phyloP scores from a whole-genome alignment of 352 stramenopile genomes.

The Globisporangium emineosum region DNA sequence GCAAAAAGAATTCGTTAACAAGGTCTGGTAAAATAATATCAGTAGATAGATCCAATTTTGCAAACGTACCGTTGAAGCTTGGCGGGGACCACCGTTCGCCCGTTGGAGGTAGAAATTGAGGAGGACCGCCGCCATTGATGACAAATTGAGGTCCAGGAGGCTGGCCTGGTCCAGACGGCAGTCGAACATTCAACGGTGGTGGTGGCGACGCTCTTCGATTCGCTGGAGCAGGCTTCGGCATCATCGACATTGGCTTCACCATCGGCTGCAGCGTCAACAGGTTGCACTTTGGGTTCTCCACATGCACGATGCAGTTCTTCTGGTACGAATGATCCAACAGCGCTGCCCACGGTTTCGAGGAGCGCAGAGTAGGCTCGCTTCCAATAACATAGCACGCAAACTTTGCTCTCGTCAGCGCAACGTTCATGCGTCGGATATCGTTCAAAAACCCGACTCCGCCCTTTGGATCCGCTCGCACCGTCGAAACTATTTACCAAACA shows the following conservation, averaged over 20 bases:
- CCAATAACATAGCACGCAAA: slow-evolving; percentile 88
- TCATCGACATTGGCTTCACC: slow-evolving; percentile 28
- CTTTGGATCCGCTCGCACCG: slow-evolving; percentile 75
- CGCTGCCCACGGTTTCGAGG: slow-evolving; percentile 80
- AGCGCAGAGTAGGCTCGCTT: slow-evolving; percentile 74
- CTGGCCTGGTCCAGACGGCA: slow-evolving; percentile 6
- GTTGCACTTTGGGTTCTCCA: slow-evolving; percentile 77
- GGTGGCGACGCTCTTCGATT: slow-evolving; percentile 14
- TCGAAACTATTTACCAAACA: slow-evolving; percentile 59
- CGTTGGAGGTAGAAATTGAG: slow-evolving; percentile 11
- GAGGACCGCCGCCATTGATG: slow-evolving; percentile 8
- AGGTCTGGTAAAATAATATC: background rate
- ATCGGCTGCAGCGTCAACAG: slow-evolving; percentile 65
- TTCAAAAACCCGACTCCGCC: slow-evolving; percentile 87
- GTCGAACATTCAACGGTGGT: slow-evolving; percentile 11
- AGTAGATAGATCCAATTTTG: background rate
- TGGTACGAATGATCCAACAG: slow-evolving; percentile 72
- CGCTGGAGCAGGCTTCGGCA: slow-evolving; percentile 7
- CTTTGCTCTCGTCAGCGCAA: slow-evolving; percentile 84
- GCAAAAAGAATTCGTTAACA: background rate
- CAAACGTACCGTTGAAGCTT: slow-evolving; percentile 14
- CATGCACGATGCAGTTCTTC: slow-evolving; percentile 75
- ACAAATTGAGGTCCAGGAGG: slow-evolving; percentile 1
- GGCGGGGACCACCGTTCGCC: slow-evolving; percentile 17
- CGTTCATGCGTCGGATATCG: slow-evolving; percentile 89